Evolutionary conservation across 768 basidiomycete genomes (phyloP).

Genomic region (Boletus insuetus): DNA sequence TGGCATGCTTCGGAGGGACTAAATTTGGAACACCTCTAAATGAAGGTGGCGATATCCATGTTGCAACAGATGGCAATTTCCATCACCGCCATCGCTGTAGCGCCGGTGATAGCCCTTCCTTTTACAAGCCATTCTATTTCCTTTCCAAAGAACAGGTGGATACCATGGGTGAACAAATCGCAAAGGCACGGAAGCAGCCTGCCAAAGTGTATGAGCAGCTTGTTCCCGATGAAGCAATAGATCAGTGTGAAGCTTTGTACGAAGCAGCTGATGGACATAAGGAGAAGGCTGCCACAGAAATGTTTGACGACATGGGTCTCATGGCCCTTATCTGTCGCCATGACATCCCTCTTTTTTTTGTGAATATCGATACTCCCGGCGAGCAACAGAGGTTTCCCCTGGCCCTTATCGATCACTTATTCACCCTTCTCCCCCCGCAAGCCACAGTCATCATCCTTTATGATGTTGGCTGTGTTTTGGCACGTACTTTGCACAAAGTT

Average conservation of each 20-base stretch:
- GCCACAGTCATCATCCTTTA: too few species aligned
- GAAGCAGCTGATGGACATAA: conserved; percentile 1
- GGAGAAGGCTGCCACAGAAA: conserved; percentile 12
- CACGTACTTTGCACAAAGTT: too few species aligned
- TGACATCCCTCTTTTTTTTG: conserved; percentile 39
- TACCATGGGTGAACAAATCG: conserved; percentile 27
- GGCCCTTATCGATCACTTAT: too few species aligned
- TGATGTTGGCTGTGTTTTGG: too few species aligned
- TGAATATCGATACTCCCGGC: conserved; percentile 15
- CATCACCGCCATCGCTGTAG: not conserved
- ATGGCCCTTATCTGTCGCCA: conserved; percentile 38
- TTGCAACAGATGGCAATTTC: conserved; percentile 3
- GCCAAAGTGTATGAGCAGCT: not conserved
- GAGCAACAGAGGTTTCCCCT: too few species aligned
- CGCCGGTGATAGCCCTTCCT: not conserved
- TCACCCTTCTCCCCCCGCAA: too few species aligned
- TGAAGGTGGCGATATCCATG: not conserved
- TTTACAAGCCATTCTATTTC: conserved; percentile 28
- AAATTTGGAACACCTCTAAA: not conserved
- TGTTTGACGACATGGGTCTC: conserved; percentile 34
- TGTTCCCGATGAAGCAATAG: conserved; percentile 35
- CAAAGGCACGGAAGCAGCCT: conserved; percentile 16
- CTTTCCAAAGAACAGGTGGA: conserved; percentile 36
- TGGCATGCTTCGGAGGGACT: not conserved
- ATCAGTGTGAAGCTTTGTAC: conserved; percentile 32